Conservation (phyloP, 1,139 yeast genomes). For the Taphrina populina region DNA sequence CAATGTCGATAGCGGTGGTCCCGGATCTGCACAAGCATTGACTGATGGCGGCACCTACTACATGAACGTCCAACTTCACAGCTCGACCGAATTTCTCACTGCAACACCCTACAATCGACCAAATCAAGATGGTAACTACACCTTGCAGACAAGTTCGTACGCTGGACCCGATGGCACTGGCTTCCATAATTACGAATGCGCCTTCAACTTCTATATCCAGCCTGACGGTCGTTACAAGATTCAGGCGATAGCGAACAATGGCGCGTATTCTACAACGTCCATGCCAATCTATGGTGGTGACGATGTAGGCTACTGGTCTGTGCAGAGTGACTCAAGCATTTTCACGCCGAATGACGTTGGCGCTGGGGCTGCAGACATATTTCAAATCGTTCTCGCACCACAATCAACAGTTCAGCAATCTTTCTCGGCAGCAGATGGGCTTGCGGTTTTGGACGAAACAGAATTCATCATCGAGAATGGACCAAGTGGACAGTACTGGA, state of each 20-base stretch:
- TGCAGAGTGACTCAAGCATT: conserved; percentile 10
- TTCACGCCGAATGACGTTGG: conserved; percentile 16
- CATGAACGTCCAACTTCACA: conserved; percentile 3
- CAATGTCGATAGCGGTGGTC: conserved; percentile 15
- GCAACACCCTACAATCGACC: conserved; percentile 14
- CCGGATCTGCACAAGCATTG: conserved; percentile 15
- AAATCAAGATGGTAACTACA: conserved; percentile 6
- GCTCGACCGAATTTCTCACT: conserved; percentile 9
- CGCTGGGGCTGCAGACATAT: conserved; percentile 2
- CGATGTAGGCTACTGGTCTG: conserved; percentile 28
- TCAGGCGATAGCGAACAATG: conserved; percentile 20
- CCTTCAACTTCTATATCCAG: conserved; percentile 25
- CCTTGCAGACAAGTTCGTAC: conserved; percentile 7
- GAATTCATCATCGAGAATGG: conserved; percentile 3
- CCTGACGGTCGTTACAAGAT: conserved; percentile 32
- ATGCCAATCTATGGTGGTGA: conserved; percentile 16
- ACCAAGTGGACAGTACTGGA: conserved; percentile 1
- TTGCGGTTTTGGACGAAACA: neutral
- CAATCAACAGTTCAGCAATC: neutral
- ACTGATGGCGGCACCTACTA: conserved; percentile 17
- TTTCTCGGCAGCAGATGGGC: neutral
- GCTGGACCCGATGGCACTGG: conserved; percentile 20
- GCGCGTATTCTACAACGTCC: neutral
- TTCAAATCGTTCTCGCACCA: conserved; percentile 19
- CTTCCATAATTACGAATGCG: conserved; percentile 23